These are phyloP conservation scores for Hericium erinaceus DNA, from an alignment of 768 basidiomycete genomes.

Conservation along the genomic window DNA sequence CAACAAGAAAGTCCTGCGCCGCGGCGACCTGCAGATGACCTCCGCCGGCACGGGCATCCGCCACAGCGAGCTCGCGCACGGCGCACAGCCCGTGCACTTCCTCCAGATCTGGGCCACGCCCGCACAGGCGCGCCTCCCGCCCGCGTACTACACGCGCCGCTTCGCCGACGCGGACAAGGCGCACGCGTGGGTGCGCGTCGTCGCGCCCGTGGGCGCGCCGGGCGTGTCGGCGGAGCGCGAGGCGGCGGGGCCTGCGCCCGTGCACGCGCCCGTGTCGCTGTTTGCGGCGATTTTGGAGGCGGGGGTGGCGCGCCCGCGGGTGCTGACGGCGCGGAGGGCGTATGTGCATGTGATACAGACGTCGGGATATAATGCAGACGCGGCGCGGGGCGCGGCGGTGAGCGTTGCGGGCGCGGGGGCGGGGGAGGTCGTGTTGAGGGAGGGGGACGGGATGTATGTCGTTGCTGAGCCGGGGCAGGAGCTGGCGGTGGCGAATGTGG, in stretches of 20 bases:
- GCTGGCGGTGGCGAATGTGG: slow-evolving; percentile 50
- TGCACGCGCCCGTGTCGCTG: slow-evolving; percentile 57
- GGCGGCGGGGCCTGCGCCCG: slow-evolving; percentile 71
- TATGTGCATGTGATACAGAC: slow-evolving; percentile 85
- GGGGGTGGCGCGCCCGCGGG: slow-evolving; percentile 41
- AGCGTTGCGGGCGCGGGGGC: slow-evolving; percentile 34
- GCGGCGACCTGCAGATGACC: slow-evolving; percentile 87
- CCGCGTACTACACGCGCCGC: slow-evolving; percentile 83
- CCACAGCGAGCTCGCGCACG: slow-evolving; percentile 63
- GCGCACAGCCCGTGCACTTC: slow-evolving; percentile 43
- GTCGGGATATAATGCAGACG: slow-evolving; percentile 63
- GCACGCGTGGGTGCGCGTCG: slow-evolving; percentile 61
- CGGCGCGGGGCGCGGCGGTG: slow-evolving; percentile 50
- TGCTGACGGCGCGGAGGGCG: slow-evolving; percentile 32
- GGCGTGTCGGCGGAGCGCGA: slow-evolving; percentile 59
- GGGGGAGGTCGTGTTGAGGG: slow-evolving; percentile 48
- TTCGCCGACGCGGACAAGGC: slow-evolving; percentile 78
- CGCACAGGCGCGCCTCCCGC: slow-evolving; percentile 37
- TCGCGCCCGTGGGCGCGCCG: slow-evolving; percentile 57
- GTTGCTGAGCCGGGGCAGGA: slow-evolving; percentile 35
- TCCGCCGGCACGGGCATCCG: slow-evolving; percentile 87
- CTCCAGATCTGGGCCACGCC: slow-evolving; percentile 65
- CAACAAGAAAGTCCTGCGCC: slow-evolving; percentile 79
- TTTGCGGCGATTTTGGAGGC: slow-evolving; percentile 65
- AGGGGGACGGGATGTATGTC: slow-evolving; percentile 86